These are phyloP conservation scores for Blastobotrys arbuscula DNA, from an alignment of 1,139 yeast species.

Conservation along the genomic window DNA sequence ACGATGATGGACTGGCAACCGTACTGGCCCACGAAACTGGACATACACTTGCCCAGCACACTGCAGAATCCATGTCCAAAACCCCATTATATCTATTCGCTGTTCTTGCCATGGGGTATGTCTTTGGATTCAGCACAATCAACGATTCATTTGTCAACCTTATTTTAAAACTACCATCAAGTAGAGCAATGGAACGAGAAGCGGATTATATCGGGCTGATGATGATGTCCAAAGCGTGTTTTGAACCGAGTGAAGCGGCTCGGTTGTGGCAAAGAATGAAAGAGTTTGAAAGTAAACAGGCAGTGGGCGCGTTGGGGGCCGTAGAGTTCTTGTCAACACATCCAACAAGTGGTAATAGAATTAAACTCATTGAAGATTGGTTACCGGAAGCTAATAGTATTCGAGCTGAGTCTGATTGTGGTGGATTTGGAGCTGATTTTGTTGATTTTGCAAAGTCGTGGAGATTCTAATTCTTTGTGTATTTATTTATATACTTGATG, in stretches of 20 bases:
- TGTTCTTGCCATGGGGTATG: slow-evolving; percentile 45
- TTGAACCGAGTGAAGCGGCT: slow-evolving; percentile 65
- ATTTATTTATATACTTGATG: no score
- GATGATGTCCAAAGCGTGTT: slow-evolving; percentile 88
- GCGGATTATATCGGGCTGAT: slow-evolving; percentile 93
- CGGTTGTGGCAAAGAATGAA: slow-evolving; percentile 81
- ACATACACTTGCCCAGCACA: slow-evolving; percentile 89
- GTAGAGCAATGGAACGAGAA: slow-evolving; percentile 90
- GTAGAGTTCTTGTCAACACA: slow-evolving; percentile 78
- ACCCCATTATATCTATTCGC: slow-evolving; percentile 45
- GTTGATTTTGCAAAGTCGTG: background rate
- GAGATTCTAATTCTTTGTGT: background rate
- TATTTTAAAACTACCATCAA: slow-evolving; percentile 70
- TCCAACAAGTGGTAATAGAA: slow-evolving; percentile 75
- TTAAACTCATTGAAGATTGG: slow-evolving; percentile 64
- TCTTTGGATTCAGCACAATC: slow-evolving; percentile 49
- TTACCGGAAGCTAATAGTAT: slow-evolving; percentile 55
- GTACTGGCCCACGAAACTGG: slow-evolving; percentile 90
- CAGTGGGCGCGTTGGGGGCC: slow-evolving; percentile 28
- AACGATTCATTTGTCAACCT: slow-evolving; percentile 55
- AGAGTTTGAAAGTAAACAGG: slow-evolving; percentile 43
- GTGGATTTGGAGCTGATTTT: background rate
- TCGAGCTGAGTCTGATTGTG: slow-evolving; percentile 13
- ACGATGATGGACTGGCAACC: slow-evolving; percentile 90
- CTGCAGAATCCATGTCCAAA: slow-evolving; percentile 63